Percentiles rank a stretch among this genome's conserved stretches.
Conservation (phyloP, 2,329 filamentous ascomycete genomes). For the Pseudogymnoascus sp. region DNA sequence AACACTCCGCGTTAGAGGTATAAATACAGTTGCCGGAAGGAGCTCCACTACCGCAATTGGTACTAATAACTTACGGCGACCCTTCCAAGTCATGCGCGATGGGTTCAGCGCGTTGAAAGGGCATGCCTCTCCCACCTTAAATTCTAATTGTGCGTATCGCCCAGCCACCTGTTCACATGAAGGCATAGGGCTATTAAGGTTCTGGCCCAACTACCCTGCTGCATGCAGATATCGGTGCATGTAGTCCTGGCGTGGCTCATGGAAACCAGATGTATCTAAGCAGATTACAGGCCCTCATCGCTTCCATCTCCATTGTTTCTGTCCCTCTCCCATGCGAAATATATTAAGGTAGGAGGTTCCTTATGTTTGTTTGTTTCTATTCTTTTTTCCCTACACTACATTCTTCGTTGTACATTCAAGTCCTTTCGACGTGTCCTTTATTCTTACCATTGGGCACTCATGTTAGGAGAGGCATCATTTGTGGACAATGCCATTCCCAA, state of each 20-base stretch:
- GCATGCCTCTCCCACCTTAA: not conserved
- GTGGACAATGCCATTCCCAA: not conserved
- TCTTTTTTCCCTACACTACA: not conserved
- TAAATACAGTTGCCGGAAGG: not conserved
- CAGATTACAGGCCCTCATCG: not conserved
- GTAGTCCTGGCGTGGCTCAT: conserved; percentile 2
- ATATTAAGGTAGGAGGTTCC: not conserved
- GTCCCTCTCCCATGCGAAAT: not conserved
- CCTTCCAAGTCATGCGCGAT: not conserved
- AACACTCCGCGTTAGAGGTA: not conserved
- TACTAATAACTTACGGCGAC: not conserved
- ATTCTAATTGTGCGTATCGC: not conserved
- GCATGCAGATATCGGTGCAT: not conserved
- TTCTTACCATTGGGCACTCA: too few species aligned
- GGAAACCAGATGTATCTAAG: not conserved
- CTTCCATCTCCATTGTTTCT: not conserved
- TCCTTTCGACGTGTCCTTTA: not conserved
- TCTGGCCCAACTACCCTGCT: not conserved
- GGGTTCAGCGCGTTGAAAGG: not conserved
- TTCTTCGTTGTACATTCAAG: not conserved
- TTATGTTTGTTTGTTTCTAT: not conserved
- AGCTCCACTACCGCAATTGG: not conserved
- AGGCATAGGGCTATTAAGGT: not conserved
- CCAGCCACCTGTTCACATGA: not conserved
- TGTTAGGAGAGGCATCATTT: too few species aligned